Evolutionary conservation across 169 alveolate species (phyloP).

Genomic region (Plasmodium fragile): DNA sequence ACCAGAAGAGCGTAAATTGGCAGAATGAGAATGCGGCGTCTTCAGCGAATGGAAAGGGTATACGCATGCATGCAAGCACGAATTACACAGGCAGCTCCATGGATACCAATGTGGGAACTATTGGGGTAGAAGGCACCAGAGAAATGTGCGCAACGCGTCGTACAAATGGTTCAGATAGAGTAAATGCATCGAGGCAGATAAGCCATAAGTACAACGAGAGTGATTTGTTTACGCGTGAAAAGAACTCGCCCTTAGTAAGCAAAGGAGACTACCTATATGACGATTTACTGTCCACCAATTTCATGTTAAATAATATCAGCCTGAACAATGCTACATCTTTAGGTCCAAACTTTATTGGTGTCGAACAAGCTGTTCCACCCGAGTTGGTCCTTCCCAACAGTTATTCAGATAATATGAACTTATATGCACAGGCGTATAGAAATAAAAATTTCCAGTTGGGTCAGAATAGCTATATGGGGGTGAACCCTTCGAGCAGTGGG

Average conservation of each 20-base stretch:
- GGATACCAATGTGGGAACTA: background rate
- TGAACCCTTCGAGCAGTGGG: background rate
- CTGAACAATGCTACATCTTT: conserved; percentile 2
- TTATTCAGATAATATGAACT: background rate
- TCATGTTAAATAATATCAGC: conserved; percentile 18
- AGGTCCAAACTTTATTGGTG: background rate
- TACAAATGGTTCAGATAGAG: background rate
- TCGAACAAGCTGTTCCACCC: background rate
- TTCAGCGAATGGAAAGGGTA: background rate
- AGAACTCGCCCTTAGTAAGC: background rate
- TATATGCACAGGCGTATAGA: background rate
- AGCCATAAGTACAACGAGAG: background rate
- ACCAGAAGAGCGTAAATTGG: background rate
- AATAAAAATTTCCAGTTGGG: background rate
- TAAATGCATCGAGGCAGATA: background rate
- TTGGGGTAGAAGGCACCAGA: background rate
- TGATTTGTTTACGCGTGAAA: background rate
- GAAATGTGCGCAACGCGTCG: background rate
- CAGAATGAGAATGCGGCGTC: background rate
- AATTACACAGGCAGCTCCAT: background rate
- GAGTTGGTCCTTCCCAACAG: background rate
- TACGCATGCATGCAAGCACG: background rate
- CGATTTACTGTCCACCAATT: conserved; percentile 15
- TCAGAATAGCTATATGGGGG: background rate
- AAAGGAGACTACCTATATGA: conserved; percentile 1